phyloP scores from a whole-genome alignment of 208 protist species.

The Leishmania tropica region DNA sequence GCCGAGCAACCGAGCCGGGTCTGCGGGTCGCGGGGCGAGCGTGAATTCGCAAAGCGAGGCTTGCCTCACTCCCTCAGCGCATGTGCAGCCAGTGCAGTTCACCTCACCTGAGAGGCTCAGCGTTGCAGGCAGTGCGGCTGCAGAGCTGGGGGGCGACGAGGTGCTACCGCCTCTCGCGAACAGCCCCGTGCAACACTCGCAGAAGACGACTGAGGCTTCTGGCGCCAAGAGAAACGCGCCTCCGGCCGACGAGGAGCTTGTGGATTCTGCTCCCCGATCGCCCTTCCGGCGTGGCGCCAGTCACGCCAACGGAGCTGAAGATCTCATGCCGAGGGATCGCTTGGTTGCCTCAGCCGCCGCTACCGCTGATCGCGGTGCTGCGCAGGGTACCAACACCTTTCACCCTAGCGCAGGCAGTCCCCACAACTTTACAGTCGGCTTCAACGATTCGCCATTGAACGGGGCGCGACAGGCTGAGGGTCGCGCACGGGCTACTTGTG shows the following conservation, averaged over 20 bases:
- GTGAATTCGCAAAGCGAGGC: background rate
- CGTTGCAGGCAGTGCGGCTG: background rate
- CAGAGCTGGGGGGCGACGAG: background rate
- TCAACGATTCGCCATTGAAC: conserved; percentile 7
- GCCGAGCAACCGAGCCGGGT: background rate
- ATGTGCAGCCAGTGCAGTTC: conserved; percentile 5
- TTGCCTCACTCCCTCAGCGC: conserved; percentile 10
- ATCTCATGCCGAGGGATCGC: background rate
- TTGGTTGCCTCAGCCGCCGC: background rate
- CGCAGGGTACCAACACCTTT: background rate
- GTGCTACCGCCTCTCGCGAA: conserved; percentile 14
- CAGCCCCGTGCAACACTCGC: conserved; percentile 1
- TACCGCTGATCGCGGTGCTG: background rate
- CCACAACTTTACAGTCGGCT: background rate
- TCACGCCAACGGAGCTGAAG: background rate
- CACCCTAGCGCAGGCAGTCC: background rate
- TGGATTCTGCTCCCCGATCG: conserved; percentile 17
- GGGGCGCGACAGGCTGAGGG: background rate
- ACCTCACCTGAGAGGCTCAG: background rate
- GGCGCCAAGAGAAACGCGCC: background rate
- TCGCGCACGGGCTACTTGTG: background rate
- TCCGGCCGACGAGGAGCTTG: conserved; percentile 13
- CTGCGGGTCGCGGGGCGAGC: background rate
- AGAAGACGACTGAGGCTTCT: background rate
- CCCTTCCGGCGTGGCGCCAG: background rate